phyloP scores from a whole-genome alignment of 2,329 filamentous ascomycete genomes.

The Phialocephala sp. region DNA sequence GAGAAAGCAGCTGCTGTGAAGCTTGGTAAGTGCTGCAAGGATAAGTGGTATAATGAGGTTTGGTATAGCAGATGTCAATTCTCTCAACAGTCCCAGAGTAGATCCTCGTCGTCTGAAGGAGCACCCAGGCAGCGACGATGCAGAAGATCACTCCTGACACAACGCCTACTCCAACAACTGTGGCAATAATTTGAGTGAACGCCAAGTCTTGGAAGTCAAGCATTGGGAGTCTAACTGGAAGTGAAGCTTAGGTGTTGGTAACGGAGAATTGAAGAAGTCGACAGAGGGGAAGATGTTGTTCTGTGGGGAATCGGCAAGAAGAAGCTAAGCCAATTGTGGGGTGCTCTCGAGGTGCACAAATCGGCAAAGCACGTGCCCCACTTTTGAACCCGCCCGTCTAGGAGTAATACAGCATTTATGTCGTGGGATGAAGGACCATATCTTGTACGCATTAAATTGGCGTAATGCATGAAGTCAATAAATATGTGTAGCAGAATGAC shows the following conservation, averaged over 20 bases:
- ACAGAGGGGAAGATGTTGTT: not conserved
- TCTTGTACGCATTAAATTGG: not conserved
- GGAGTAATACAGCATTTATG: not conserved
- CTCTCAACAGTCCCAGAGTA: not conserved
- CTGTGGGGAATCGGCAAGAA: not conserved
- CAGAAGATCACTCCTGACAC: slow-evolving; percentile 13
- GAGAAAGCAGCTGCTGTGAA: not conserved
- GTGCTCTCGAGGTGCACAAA: slow-evolving; percentile 1
- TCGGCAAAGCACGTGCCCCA: slow-evolving; percentile 12
- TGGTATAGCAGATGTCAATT: slow-evolving; percentile 10
- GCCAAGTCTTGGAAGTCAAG: slow-evolving; percentile 16
- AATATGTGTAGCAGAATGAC: not conserved
- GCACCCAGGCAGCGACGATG: slow-evolving; percentile 2
- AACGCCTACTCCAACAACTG: slow-evolving; percentile 12
- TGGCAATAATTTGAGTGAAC: slow-evolving; percentile 10
- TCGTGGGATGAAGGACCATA: not conserved
- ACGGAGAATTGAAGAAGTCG: not conserved
- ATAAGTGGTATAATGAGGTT: not conserved
- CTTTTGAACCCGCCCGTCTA: not conserved
- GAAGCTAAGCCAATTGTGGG: not conserved
- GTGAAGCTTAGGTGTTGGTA: not conserved
- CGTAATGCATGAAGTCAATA: not conserved
- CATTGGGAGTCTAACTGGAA: slow-evolving; percentile 6
- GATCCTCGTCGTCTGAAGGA: slow-evolving; percentile 11
- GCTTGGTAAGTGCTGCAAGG: not conserved